phyloP scores from a whole-genome alignment of 441 rosid genomes.

The Erodium moschatum region DNA sequence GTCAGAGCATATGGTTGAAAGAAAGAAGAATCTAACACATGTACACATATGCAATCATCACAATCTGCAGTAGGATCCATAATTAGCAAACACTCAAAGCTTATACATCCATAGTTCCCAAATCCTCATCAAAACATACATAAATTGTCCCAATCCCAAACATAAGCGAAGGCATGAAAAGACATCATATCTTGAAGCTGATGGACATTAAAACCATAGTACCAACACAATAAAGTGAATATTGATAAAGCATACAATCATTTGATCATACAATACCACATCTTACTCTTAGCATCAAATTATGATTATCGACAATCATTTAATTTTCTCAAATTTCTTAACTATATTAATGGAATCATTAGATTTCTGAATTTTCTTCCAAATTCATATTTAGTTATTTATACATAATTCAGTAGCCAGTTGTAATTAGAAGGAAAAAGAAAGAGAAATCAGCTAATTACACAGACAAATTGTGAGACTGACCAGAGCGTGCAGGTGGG shows the following conservation, averaged over 20 bases:
- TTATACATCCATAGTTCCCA: neutral
- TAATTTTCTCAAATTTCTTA: neutral
- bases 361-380: neutral
- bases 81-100: too few species aligned
- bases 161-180: too few species aligned
- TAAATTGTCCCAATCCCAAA: too few species aligned
- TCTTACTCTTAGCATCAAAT: neutral
- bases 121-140: neutral
- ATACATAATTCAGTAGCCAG: neutral
- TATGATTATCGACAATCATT: neutral
- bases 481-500: too few species aligned
- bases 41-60: neutral
- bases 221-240: neutral
- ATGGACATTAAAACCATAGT: neutral
- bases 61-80: too few species aligned
- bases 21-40: neutral
- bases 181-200: neutral
- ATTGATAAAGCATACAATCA: neutral
- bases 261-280: neutral
- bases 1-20: neutral
- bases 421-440: neutral
- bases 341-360: too few species aligned
- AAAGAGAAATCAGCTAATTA: too few species aligned
- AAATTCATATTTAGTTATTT: too few species aligned
- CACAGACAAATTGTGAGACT: neutral